Conservation (phyloP, 805 yeast species). For the Nakazawaea wyomingensis region DNA sequence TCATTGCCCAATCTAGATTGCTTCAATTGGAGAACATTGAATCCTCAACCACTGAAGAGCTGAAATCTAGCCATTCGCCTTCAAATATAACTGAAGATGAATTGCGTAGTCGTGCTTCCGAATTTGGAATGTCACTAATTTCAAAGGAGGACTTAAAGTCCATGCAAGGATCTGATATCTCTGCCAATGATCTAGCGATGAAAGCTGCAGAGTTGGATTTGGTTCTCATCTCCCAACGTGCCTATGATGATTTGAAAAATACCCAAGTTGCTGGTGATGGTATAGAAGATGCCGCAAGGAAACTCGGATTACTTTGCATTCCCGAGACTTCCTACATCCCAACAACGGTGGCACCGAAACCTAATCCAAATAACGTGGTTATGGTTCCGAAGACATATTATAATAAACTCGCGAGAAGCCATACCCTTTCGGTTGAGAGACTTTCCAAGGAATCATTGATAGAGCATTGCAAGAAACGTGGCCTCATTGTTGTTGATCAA, state of each 20-base stretch:
- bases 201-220: slow-evolving; percentile 39
- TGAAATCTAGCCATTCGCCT: too few relatives aligned
- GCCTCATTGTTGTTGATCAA: too few relatives aligned
- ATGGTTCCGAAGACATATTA: slow-evolving; percentile 63
- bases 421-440: slow-evolving; percentile 36
- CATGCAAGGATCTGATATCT: slow-evolving; percentile 23
- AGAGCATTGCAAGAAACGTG: slow-evolving; percentile 44
- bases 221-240: slow-evolving; percentile 25
- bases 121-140: slow-evolving; percentile 1
- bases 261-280: slow-evolving; percentile 18
- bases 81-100: slow-evolving; percentile 15
- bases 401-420: slow-evolving; percentile 46
- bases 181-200: slow-evolving; percentile 27
- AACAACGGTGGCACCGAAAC: slow-evolving; percentile 50
- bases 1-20: background rate
- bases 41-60: too few relatives aligned
- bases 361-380: slow-evolving; percentile 53
- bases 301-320: slow-evolving; percentile 45
- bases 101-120: slow-evolving; percentile 12
- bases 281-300: slow-evolving; percentile 36
- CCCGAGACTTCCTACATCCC: slow-evolving; percentile 59
- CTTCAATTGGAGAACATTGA: too few relatives aligned
- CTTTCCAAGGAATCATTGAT: slow-evolving; percentile 39
- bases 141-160: slow-evolving; percentile 13
- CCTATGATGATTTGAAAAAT: slow-evolving; percentile 16